phyloP scores from a whole-genome alignment of 192 early-diverging fungal species.

The Umbelopsis ramanniana region DNA sequence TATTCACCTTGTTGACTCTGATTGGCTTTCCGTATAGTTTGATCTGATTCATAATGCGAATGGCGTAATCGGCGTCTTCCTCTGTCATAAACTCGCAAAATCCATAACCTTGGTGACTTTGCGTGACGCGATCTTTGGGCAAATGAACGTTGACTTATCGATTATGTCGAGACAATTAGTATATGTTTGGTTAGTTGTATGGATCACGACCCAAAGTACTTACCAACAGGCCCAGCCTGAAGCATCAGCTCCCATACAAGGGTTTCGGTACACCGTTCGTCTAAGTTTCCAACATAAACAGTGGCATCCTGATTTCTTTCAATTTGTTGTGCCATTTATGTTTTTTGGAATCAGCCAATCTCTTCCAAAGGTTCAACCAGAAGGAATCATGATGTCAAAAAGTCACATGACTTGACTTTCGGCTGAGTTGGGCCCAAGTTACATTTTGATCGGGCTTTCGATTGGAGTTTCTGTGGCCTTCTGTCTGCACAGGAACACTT shows the following conservation, averaged over 20 bases:
- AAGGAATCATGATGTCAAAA: slow-evolving; percentile 1
- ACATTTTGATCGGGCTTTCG: background rate
- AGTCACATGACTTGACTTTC: background rate
- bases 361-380: background rate
- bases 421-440: background rate
- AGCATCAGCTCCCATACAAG: slow-evolving; percentile 99
- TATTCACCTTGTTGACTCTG: slow-evolving; percentile 86
- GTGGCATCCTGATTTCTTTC: slow-evolving; percentile 99
- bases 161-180: background rate
- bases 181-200: background rate
- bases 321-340: slow-evolving; percentile 57
- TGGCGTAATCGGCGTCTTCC: slow-evolving; percentile 96
- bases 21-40: slow-evolving; percentile 95
- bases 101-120: slow-evolving; percentile 92
- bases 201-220: slow-evolving; percentile 21
- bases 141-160: slow-evolving; percentile 88
- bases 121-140: slow-evolving; percentile 97
- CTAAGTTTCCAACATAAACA: slow-evolving; percentile 96
- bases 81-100: slow-evolving; percentile 94
- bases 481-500: background rate
- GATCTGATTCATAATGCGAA: slow-evolving; percentile 96
- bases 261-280: slow-evolving; percentile 90
- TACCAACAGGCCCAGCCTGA: slow-evolving; percentile 93
- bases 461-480: slow-evolving; percentile 13
- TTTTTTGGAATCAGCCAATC: background rate